Evolutionary conservation across 371 early-diverging fungal species (phyloP).

Genomic region (Syncephalastrum contaminatum): DNA sequence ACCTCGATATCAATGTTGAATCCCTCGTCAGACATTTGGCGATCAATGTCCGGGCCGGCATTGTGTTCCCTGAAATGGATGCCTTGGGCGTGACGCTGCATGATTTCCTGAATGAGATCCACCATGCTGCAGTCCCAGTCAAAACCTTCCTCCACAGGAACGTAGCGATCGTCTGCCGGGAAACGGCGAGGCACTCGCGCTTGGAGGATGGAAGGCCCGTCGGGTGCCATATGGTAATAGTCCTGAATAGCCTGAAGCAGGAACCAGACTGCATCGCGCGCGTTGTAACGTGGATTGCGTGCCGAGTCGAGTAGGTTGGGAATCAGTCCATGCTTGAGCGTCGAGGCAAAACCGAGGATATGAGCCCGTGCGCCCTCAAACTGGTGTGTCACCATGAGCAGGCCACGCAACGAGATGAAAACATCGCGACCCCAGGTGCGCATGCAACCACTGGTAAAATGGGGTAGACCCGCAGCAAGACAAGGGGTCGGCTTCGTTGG

Average conservation of each 20-base stretch:
- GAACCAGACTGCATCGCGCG: constrained; percentile 97
- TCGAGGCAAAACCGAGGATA: constrained; percentile 87
- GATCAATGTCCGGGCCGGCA: constrained; percentile 87
- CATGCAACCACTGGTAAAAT: constrained; percentile 92
- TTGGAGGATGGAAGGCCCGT: constrained; percentile 76
- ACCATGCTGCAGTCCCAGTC: constrained; percentile 63
- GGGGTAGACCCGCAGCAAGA: constrained; percentile 96
- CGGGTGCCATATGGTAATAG: constrained; percentile 75
- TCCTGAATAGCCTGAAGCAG: constrained; percentile 88
- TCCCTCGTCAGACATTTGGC: constrained; percentile 88
- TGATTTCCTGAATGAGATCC: constrained; percentile 89
- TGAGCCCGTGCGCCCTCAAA: constrained; percentile 80
- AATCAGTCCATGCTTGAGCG: constrained; percentile 89
- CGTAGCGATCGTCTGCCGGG: constrained; percentile 71
- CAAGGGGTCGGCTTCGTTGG: constrained; percentile 62
- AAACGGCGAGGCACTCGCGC: constrained; percentile 81
- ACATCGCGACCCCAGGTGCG: constrained; percentile 98
- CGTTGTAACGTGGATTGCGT: constrained; percentile 89
- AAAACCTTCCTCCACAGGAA: constrained; percentile 70
- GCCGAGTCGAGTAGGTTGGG: constrained; percentile 93
- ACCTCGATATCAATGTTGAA: constrained; percentile 80
- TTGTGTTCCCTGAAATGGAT: constrained; percentile 94
- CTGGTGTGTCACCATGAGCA: constrained; percentile 81
- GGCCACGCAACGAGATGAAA: constrained; percentile 88
- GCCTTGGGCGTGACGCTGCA: constrained; percentile 90